Evolutionary conservation across 331 rosid genomes (phyloP).

Genomic region (Saraca asoca): DNA sequence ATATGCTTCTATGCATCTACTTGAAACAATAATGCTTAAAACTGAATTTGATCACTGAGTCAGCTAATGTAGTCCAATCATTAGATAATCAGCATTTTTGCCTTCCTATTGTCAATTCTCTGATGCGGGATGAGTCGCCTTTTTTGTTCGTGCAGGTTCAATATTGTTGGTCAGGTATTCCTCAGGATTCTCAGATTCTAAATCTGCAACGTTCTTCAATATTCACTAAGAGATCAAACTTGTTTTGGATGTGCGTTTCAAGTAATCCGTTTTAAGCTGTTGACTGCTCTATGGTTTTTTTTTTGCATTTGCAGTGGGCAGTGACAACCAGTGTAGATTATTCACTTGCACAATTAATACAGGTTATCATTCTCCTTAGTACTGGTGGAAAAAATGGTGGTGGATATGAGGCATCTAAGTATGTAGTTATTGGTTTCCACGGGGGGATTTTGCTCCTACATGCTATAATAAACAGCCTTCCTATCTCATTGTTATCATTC

Average conservation of each 20-base stretch:
- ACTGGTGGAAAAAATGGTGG: constrained; percentile 83
- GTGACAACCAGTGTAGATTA: constrained; percentile 92
- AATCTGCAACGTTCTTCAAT: constrained; percentile 42
- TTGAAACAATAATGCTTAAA: constrained; percentile 7
- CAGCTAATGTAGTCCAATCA: constrained; percentile 17
- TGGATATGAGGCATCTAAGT: constrained; percentile 77
- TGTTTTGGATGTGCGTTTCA: constrained; percentile 28
- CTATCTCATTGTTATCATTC: constrained; percentile 75
- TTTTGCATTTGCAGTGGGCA: constrained; percentile 93
- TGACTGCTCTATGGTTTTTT: constrained; percentile 37
- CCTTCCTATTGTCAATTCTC: constrained; percentile 30
- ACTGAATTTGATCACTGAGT: constrained; percentile 25
- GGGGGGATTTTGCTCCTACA: constrained; percentile 76
- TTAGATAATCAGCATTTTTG: constrained; percentile 18
- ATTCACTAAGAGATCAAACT: constrained; percentile 39
- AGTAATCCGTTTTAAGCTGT: constrained; percentile 12
- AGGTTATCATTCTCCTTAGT: constrained; percentile 90
- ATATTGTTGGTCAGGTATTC: constrained; percentile 95
- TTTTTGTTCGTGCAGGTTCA: constrained; percentile 77
- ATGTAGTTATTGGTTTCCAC: constrained; percentile 68
- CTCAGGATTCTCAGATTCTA: constrained; percentile 31
- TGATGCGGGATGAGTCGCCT: constrained; percentile 31
- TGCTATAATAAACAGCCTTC: constrained; percentile 81
- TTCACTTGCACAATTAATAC: constrained; percentile 85
- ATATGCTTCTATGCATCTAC: background rate